These are phyloP conservation scores for Aspergillus indologenus DNA, from an alignment of 495 filamentous ascomycete species.

Conservation along the genomic window DNA sequence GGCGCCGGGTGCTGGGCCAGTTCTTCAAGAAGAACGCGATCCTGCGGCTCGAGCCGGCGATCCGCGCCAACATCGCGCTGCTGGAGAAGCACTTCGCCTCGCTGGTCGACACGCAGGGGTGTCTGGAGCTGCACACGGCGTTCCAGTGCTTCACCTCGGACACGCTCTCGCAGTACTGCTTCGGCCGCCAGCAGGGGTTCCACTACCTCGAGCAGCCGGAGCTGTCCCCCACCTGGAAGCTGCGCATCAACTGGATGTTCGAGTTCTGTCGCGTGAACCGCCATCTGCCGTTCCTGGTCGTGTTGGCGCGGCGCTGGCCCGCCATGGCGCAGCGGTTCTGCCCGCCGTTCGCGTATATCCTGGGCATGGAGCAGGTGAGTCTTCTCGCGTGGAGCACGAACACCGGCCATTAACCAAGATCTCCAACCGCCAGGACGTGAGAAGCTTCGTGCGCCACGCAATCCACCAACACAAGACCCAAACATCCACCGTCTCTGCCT, in stretches of 20 bases:
- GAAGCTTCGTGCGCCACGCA: neutral
- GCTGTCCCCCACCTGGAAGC: constrained; percentile 15
- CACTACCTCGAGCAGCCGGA: constrained; percentile 14
- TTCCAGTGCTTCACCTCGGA: constrained; percentile 44
- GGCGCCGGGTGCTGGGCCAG: constrained; percentile 34
- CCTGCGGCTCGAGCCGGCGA: constrained; percentile 25
- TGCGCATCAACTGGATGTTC: constrained; percentile 12
- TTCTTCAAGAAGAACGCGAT: constrained; percentile 44
- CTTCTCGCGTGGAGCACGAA: too few species aligned
- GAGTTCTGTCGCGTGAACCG: constrained; percentile 4
- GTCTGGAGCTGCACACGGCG: constrained; percentile 37
- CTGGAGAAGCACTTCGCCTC: neutral
- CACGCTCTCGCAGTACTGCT: constrained; percentile 39
- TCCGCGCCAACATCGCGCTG: constrained; percentile 19
- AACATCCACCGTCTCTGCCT: too few species aligned
- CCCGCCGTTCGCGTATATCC: constrained; percentile 6
- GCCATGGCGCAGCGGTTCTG: neutral
- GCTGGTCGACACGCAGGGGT: neutral
- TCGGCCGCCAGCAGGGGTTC: constrained; percentile 18
- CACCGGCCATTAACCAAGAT: too few species aligned
- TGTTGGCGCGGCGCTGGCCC: constrained; percentile 8
- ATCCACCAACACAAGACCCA: neutral
- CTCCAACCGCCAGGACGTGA: neutral
- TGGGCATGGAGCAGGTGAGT: constrained; percentile 16
- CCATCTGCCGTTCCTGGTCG: constrained; percentile 9